Base-by-base conservation (phyloP, 2,329 filamentous ascomycete species). In the Bipolaris victoriae region DNA sequence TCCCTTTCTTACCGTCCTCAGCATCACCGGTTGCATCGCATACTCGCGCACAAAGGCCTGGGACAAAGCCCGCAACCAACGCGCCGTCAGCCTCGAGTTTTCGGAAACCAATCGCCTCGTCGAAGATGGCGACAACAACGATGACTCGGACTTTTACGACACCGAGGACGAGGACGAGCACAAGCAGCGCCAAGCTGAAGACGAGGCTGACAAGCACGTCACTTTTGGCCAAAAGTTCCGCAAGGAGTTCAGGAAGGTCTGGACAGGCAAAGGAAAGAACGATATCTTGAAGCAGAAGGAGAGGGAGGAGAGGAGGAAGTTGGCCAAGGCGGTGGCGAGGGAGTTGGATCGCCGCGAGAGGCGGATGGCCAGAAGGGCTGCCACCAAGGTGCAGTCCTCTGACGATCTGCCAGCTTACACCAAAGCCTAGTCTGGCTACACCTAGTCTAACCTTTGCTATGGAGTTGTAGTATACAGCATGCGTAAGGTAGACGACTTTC, bases 41-140 rank as follows among this genome's bases (percentile, higher is more conserved):
- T 71, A 72, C 57, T 60, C 60, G 31, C 70, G 70, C 63, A 72
- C 70, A 56, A 71, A 71, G 56, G 63, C 63, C 22, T 73, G 70
- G 70, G 69, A 73, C 58, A 68, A 67, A 37, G 56, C 59, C 31
- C 68, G 69, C 57, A 71, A 64, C 47, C 65, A 67, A 57, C 59
- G 60, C 26, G 46, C 58, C 49, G 58, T 67, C 41, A 61, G 60
- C 18, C 65, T 69, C 48, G 70, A 73, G 41, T 59, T 64, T 3
- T 59, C 58, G 10, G 64, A 70, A 46, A 60, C 62, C 10, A 60
- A 63, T 33, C 54, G 55, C 10, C 63, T 65, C 3, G 52, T 69
- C 26, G 26, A 37, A 11, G 44, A 57, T 10, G 52, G 46, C 15
- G 35, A 57, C 15, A 31, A 31, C 10, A 13, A 31, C 10, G 60